These are phyloP conservation scores for Rhexocercosporidium sp. DNA, from an alignment of 2,329 filamentous ascomycete genomes.

Conservation along the genomic window DNA sequence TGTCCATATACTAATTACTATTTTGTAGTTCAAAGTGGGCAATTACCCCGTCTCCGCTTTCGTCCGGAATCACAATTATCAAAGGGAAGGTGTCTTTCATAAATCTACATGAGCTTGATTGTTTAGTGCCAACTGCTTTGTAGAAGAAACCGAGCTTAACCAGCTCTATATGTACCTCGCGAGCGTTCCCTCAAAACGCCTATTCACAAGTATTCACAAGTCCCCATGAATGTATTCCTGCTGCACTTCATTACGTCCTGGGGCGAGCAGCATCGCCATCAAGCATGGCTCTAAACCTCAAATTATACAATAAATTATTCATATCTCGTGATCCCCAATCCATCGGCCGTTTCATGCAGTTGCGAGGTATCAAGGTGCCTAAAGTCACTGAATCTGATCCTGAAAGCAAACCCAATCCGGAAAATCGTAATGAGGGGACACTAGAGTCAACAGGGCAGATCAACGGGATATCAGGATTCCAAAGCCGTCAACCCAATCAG, in stretches of 20 bases:
- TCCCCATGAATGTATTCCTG: constrained; percentile 2
- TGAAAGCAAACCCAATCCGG: neutral
- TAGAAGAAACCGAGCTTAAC: neutral
- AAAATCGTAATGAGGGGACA: too few relatives aligned
- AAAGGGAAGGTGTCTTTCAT: neutral
- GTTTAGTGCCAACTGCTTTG: neutral
- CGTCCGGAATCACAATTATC: too few relatives aligned
- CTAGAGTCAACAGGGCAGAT: constrained; percentile 33
- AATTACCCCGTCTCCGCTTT: too few relatives aligned
- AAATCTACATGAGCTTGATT: constrained; percentile 5
- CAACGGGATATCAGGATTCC: constrained; percentile 78
- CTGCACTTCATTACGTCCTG: neutral
- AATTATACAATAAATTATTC: constrained; percentile 23
- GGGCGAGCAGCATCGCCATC: neutral
- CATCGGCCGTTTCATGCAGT: constrained; percentile 6
- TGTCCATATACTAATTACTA: too few relatives aligned
- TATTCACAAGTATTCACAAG: constrained; percentile 21
- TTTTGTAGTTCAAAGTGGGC: too few relatives aligned
- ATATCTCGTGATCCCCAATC: neutral
- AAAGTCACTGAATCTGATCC: neutral
- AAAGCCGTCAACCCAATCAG: constrained; percentile 83
- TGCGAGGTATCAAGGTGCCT: neutral
- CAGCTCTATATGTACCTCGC: constrained; percentile 6
- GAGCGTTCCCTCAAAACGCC: neutral
- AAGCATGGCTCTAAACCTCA: neutral